These are phyloP conservation scores for Xanthoceras sorbifolium DNA, from an alignment of 345 rosid species.

Conservation along the genomic window DNA sequence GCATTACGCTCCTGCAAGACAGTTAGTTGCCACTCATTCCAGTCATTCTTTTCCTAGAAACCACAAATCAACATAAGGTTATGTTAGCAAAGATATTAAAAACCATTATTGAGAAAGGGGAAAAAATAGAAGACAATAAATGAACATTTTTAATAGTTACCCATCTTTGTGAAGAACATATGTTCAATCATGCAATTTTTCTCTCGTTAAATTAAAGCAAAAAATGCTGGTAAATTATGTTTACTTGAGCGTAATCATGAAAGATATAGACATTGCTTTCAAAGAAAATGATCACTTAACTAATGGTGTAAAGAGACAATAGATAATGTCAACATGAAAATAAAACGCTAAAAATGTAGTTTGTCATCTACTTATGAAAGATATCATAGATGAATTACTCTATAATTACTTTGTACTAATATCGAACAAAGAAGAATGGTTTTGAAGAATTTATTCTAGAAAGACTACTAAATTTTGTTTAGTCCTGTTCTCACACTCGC, in stretches of 20 bases:
- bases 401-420: background rate
- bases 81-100: slow-evolving; percentile 7
- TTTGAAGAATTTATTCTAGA: background rate
- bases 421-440: background rate
- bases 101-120: background rate
- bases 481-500: background rate
- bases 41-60: slow-evolving; percentile 71
- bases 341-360: background rate
- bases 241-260: background rate
- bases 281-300: background rate
- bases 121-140: background rate
- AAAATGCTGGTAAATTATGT: background rate
- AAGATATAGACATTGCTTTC: background rate
- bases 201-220: background rate
- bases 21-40: slow-evolving; percentile 78
- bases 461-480: background rate
- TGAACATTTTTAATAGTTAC: background rate
- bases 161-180: background rate
- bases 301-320: background rate
- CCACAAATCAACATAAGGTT: slow-evolving; percentile 20
- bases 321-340: background rate
- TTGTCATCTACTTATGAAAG: background rate
- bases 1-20: slow-evolving; percentile 84
- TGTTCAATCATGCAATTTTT: background rate
- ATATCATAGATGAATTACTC: background rate